phyloP scores from a whole-genome alignment of 306 rosid genomes.

The Morella rubra region DNA sequence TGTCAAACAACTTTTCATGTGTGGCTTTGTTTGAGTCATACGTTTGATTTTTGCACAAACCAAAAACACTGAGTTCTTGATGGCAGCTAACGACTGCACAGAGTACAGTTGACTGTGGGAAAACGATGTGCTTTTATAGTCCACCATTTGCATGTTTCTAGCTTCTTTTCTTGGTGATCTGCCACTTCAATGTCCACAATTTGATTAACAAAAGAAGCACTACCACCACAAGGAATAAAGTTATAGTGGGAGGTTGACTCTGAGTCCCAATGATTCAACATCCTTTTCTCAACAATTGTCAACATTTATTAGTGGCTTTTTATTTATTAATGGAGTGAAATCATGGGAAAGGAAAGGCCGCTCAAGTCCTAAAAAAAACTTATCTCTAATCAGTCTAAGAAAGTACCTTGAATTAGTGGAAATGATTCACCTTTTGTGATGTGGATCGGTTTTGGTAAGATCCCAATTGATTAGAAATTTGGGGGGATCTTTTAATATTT shows the following conservation, averaged over 20 bases:
- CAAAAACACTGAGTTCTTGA: background rate
- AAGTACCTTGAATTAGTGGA: background rate
- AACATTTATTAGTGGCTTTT: constrained; percentile 31
- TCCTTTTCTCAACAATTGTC: constrained; percentile 32
- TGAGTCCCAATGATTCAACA: constrained; percentile 17
- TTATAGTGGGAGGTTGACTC: constrained; percentile 55
- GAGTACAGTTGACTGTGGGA: background rate
- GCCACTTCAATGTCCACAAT: constrained; percentile 7
- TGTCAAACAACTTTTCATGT: no score
- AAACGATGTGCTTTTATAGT: background rate
- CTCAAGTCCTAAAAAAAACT: background rate
- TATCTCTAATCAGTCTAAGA: background rate
- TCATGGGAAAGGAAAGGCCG: constrained; percentile 21
- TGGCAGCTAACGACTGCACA: background rate
- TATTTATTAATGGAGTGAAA: constrained; percentile 2
- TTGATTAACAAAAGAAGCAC: constrained; percentile 17
- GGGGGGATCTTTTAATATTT: background rate
- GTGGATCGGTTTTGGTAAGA: background rate
- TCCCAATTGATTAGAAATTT: background rate
- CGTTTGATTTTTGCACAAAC: no score
- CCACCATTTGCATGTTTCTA: background rate
- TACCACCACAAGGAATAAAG: background rate
- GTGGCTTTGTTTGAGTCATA: no score
- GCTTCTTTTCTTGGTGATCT: background rate
- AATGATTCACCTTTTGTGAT: background rate